Evolutionary conservation across 495 filamentous ascomycete species (phyloP), one percentile per base, ranked within the genome.

Genomic region (Lindgomyces ingoldianus): DNA sequence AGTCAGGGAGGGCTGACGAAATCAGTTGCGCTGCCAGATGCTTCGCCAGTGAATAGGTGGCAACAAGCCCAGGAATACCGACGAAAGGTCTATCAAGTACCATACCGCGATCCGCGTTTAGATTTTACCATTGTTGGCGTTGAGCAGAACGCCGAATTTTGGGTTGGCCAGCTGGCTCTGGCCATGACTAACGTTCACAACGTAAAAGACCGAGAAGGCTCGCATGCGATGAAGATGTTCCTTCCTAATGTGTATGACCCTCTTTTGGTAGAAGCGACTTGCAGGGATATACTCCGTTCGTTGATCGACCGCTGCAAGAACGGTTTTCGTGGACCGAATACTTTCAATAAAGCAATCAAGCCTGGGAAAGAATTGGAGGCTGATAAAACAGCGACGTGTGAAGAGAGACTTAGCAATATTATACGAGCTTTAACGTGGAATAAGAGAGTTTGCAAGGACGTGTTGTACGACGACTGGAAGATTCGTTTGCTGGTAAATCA

Each of bases 401-500:
- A 52, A 25, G 58, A 61, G 22, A 11, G 58, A 19, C 12, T 61
- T 24, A 4, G 44, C 9, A 61, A 53, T 21, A 24, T 53, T 1
- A 52, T 61, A 1, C 11, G 42, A 16, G 58, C 47, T 6, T 52
- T 61, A 47, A 44, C 9, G 2, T 42, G 47, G 30, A 61, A 53
- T 46, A 61, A 61, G 25, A 29, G 58, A 12, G 58, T 61, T 25
- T 61, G 48, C 26, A 61, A 53, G 27, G 58, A 61, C 53, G 58
- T 61, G 33, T 41, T 52, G 29, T 52, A 52, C 30, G 58, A 61
- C 33, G 48, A 52, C 29, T 52, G 48, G 47, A 61, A 61, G 48
- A 61, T 61, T 33, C 1, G 30, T 21, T 29, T 61, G 24, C 47
- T 61, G n/a, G 46, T 52, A 10, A 61, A 61, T 21, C 30, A 41